These are phyloP conservation scores for Astragalus membranaceus DNA, from an alignment of 306 rosid genomes.

Conservation along the genomic window DNA sequence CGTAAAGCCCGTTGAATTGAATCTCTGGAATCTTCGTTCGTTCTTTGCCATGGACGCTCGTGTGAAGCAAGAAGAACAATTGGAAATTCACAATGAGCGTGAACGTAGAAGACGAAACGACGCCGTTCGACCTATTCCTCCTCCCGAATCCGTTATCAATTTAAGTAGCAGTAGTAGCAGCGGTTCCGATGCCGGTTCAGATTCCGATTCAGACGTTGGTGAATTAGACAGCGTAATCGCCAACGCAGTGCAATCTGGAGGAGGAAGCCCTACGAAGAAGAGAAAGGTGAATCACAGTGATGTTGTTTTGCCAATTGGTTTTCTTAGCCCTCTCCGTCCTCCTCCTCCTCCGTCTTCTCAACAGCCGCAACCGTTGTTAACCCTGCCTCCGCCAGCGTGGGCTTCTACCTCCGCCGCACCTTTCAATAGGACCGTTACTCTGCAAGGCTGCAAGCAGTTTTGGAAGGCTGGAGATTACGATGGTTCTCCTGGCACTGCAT, in stretches of 20 bases:
- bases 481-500: conserved; percentile 29
- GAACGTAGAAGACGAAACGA: neutral
- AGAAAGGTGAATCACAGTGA: conserved; percentile 33
- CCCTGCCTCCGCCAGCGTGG: conserved; percentile 24
- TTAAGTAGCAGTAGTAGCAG: conserved; percentile 38
- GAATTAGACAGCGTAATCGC: conserved; percentile 33
- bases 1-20: too few relatives aligned
- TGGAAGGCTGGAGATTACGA: conserved; percentile 98
- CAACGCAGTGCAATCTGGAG: neutral
- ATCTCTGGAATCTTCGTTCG: neutral
- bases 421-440: neutral
- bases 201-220: conserved; percentile 29
- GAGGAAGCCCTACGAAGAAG: conserved; percentile 28
- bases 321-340: conserved; percentile 30
- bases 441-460: conserved; percentile 49
- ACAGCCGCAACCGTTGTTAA: neutral
- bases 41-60: conserved; percentile 34
- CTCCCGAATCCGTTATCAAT: conserved; percentile 35
- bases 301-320: conserved; percentile 47
- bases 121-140: neutral
- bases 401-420: neutral
- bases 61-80: conserved; percentile 16
- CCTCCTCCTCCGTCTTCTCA: neutral
- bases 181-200: conserved; percentile 11
- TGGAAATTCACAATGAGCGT: neutral